These are phyloP conservation scores for Olyra latifolia DNA, from an alignment of 176 grass and related monocot species.

Conservation along the genomic window DNA sequence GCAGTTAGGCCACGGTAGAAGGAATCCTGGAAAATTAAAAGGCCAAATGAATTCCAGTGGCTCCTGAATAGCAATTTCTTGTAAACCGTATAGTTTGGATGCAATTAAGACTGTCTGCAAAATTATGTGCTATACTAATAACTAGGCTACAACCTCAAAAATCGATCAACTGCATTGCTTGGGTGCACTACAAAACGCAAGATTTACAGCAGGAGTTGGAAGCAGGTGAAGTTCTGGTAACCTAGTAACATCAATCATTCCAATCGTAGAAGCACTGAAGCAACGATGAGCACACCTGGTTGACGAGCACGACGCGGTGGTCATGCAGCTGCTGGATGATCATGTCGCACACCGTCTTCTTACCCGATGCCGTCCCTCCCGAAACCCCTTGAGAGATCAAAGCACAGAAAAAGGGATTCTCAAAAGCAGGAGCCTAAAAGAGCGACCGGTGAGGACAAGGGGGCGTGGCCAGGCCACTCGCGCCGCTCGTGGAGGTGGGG, in stretches of 20 bases:
- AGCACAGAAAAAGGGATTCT: background rate
- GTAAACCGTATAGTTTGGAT: background rate
- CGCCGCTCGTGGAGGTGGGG: background rate
- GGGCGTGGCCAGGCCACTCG: background rate
- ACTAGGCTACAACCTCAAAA: background rate
- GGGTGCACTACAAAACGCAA: background rate
- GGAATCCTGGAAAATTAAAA: slow-evolving; percentile 67
- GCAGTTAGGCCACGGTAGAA: slow-evolving; percentile 94
- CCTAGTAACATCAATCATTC: background rate
- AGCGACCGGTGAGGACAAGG: background rate
- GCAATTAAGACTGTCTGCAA: background rate
- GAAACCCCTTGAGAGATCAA: slow-evolving; percentile 60
- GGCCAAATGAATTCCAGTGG: background rate
- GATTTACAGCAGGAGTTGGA: background rate
- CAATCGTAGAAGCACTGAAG: background rate
- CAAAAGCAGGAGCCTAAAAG: background rate
- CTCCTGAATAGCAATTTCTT: background rate
- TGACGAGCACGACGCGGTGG: slow-evolving; percentile 93
- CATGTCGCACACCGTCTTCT: slow-evolving; percentile 99
- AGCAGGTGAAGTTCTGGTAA: background rate
- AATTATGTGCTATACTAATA: background rate
- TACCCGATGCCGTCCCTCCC: slow-evolving; percentile 93
- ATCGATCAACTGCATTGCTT: background rate
- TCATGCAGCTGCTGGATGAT: slow-evolving; percentile 99
- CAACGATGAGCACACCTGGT: slow-evolving; percentile 48